Evolutionary conservation across 768 basidiomycete species (phyloP), one percentile per base, ranked within the genome.

Genomic region (Boletus rubropictus): DNA sequence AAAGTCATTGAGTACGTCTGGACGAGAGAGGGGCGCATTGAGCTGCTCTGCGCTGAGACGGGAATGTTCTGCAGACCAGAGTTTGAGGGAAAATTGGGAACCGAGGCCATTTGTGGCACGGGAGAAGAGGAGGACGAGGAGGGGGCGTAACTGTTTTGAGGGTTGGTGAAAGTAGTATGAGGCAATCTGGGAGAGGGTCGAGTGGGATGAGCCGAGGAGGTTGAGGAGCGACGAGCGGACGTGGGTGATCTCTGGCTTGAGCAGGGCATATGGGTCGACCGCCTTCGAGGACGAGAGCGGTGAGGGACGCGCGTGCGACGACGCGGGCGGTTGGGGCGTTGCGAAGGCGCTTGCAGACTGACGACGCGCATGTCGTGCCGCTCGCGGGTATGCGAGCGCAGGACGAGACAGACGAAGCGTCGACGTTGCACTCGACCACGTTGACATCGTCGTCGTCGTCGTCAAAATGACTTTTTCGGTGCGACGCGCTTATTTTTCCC

Each of bases 31-130:
- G n/a, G 90, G 84, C 39, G 80, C 74, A 69, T 97, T 84, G 49
- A 95, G 75, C 58, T 81, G 80, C 11, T 80, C 73, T 27, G 75
- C 58, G 17, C 70, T 71, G 39, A 81, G 78, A 27, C 73, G 71
- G 15, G 72, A 72, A 44, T 74, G 72, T 58, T 85, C 82, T 4
- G 84, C 81, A 7, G 73, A 75, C 79, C 79, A 82, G 38, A 68
- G 62, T 53, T 82, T 85, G 44, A 69, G 62, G 17, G 76, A 65
- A 78, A 84, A 95, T 34, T 72, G 65, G 3, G 69, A 61, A 4
- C 89, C 88, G 27, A 95, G 71, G 1, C 95, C 95, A 62, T 98
- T 98, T 21, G 93, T 96, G 7, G 94, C 96, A 48, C 86, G 84
- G 15, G 89, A 74, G 67, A 96, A 88, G 28, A 99, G 78, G 18